Evolutionary conservation across 1,284 basidiomycete species (phyloP), one percentile per base, ranked within the genome.

Genomic region (Neotropicomus parvogracilis): DNA sequence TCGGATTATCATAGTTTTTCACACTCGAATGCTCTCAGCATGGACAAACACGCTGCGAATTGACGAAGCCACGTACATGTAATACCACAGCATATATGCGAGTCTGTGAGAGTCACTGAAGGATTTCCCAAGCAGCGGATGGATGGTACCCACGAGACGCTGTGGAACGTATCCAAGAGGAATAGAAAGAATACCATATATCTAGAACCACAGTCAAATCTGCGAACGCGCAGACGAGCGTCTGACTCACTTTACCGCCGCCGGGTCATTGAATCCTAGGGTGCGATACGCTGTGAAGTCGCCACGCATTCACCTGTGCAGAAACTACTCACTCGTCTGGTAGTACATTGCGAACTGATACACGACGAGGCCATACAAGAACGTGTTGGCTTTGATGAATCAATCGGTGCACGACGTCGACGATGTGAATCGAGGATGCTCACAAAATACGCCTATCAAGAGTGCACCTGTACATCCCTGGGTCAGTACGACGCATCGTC

Each of bases 291-390:
- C n/a, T n/a, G n/a, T 38, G 11, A 32, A 21, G n/a, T 19, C 6
- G 5, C 14, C 7, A 10, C 12, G 11, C 2, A 45, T 32, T 11
- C 9, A 19, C 7, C 16, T 17, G 14, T 26, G n/a, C 12, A 5
- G n/a, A 17, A 6, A 14, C 16, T 32, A 26, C 75, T 50, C 49
- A 75, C 75, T 68, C 1, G 67, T 62, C 38, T 62, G 68, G 43
- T 70, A 63, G 49, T 78, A 78, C 2, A 62, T 57, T 11, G 69
- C 64, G 49, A 77, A 78, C 53, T 78, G 76, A 54, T 71, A 75
- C 3, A 66, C 68, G 53, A 75, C 75, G 24, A 78, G 64, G 1
- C 76, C 76, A 58, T 75, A 78, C 7, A 78, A 63, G 49, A 71
- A 78, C 6, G 76, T 78, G 50, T 78, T 78, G 54, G 77, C 75